Base-by-base conservation (phyloP, 2,329 filamentous ascomycete species). In the Beauveria medogensis region DNA sequence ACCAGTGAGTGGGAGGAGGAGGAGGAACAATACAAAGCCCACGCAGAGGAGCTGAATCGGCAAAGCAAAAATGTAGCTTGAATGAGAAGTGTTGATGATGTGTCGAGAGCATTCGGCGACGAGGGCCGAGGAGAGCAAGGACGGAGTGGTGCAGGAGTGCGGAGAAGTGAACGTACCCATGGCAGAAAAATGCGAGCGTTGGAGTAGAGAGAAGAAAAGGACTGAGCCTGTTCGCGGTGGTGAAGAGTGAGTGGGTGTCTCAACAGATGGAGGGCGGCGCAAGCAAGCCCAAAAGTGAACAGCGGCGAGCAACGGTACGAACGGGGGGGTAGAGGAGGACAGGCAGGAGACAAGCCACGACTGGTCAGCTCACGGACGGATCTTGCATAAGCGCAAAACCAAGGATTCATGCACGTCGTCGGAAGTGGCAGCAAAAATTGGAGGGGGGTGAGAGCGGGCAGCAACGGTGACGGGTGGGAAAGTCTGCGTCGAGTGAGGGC, bases 381-480 rank as follows among this genome's bases (percentile, higher is more conserved):
- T 69, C 64, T 71, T 69, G 69, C 69, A 69, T 71, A 66, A 67
- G 70, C 64, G 67, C 67, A 69, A 70, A 67, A 63, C 55, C 46
- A 48, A 65, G 63, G 65, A 67, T 69, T 67, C 68, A 71, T 69
- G 67, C 68, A 71, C 67, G 68, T 69, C 55, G 65, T 68, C 65
- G 65, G 67, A 66, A 66, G 65, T 57, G 60, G 64, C 62, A 64
- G 60, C 44, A n/a, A 51, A 28, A 37, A 30, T 24, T 20, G 12
- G 59, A 55, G 54, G 53, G 53, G 40, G 41, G 55, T 54, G 59
- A 40, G 56, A 58, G 55, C 59, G 62, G 60, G 66, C 60, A 61
- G 65, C 59, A 65, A 62, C 46, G 64, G 65, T 37, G 30, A 37
- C 34, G 2, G 14, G 50, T 60, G 65, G 63, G 47, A 59, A 26